Conservation (phyloP, 2,329 filamentous ascomycete genomes). For the Cadophora malorum region DNA sequence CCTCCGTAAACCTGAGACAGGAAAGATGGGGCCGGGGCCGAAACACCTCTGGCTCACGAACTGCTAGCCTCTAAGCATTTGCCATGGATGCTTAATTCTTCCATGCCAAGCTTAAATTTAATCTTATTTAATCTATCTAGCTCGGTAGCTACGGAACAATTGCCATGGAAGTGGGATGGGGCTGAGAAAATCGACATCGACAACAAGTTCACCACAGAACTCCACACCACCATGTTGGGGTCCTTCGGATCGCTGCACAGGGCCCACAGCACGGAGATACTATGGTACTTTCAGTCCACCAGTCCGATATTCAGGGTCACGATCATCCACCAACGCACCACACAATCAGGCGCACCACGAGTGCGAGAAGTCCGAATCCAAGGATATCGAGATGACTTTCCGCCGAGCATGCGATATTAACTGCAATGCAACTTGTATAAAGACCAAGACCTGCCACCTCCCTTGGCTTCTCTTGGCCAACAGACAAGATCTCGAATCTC, state of each 20-base stretch:
- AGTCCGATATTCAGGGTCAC: not conserved
- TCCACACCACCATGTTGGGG: not conserved
- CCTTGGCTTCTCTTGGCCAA: conserved; percentile 3
- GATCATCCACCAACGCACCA: not conserved
- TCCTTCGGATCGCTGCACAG: not conserved
- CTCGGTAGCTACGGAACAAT: conserved; percentile 6
- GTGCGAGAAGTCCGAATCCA: not conserved
- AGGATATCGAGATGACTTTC: not conserved
- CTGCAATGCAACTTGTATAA: not conserved
- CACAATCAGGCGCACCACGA: not conserved
- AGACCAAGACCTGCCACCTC: conserved; percentile 9
- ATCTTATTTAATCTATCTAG: not conserved
- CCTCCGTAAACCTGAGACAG: not conserved
- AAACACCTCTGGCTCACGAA: not conserved
- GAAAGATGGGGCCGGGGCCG: not conserved
- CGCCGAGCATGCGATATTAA: not conserved
- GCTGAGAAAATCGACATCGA: not conserved
- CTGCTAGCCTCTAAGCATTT: not conserved
- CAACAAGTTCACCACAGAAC: too few species aligned
- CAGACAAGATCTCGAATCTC: conserved; percentile 4
- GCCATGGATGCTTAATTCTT: conserved; percentile 11
- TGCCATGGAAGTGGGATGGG: not conserved
- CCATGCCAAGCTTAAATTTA: not conserved
- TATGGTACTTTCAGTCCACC: conserved; percentile 5
- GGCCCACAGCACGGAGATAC: conserved; percentile 12